Conservation (phyloP, 371 early-diverging fungal species). For the Actinomortierella ambigua region DNA sequence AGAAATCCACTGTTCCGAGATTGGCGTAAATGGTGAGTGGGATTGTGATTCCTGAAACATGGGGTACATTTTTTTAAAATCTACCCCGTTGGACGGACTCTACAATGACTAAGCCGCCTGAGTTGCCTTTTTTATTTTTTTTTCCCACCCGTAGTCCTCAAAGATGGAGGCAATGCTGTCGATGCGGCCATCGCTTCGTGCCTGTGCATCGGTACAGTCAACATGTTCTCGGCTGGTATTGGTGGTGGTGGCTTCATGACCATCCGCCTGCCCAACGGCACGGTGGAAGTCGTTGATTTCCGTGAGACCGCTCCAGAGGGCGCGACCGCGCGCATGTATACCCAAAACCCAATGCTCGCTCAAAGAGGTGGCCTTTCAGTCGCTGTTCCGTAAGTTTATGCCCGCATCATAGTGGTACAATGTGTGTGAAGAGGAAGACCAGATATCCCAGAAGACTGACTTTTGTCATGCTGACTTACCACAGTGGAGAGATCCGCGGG, state of each 20-base stretch:
- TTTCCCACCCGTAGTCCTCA: constrained; percentile 59
- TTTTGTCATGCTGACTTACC: neutral
- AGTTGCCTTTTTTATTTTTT: neutral
- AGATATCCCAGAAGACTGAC: too few relatives aligned
- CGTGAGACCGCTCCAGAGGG: constrained; percentile 93
- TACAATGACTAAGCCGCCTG: neutral
- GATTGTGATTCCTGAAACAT: neutral
- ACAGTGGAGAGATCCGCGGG: constrained; percentile 89
- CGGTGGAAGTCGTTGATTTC: constrained; percentile 73
- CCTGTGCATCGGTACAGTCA: constrained; percentile 93
- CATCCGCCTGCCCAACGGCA: constrained; percentile 71
- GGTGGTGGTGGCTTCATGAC: constrained; percentile 99
- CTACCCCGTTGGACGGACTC: too few relatives aligned
- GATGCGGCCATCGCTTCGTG: constrained; percentile 97
- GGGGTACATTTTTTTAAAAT: too few relatives aligned
- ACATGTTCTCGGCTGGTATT: constrained; percentile 96
- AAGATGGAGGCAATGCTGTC: constrained; percentile 94
- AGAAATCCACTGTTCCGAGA: constrained; percentile 76
- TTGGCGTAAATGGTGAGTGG: constrained; percentile 78
- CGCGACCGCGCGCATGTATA: constrained; percentile 76
- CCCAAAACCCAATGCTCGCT: constrained; percentile 64
- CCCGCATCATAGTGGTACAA: too few relatives aligned
- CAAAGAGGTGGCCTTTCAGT: constrained; percentile 83
- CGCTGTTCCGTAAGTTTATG: constrained; percentile 90
- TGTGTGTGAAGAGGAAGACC: too few relatives aligned